A percentile compares a stretch with the other conserved stretches of the same genome.
Conservation (phyloP, 1,284 basidiomycete genomes). For the Anthracocystis panici-leucophaei region DNA sequence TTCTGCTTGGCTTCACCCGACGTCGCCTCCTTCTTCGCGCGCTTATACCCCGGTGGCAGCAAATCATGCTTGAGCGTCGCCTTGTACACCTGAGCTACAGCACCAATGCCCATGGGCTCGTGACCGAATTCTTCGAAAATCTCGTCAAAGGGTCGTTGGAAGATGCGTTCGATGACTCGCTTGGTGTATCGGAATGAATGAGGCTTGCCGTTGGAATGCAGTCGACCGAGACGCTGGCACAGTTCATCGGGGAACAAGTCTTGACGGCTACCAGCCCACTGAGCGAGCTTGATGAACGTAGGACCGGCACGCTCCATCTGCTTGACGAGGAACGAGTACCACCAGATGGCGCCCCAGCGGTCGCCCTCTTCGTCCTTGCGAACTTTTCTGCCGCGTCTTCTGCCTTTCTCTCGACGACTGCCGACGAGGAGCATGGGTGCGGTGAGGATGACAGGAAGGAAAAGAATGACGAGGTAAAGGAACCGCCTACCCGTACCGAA, state of each 20-base stretch:
- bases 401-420: constrained; percentile 52
- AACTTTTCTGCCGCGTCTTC: constrained; percentile 43
- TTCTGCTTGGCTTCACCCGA: constrained; percentile 28
- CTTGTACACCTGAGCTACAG: constrained; percentile 94
- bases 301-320: constrained; percentile 96
- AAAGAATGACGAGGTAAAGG: constrained; percentile 83
- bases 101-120: constrained; percentile 92
- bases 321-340: constrained; percentile 88
- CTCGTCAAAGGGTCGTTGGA: constrained; percentile 78
- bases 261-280: constrained; percentile 96
- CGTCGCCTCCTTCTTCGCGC: constrained; percentile 38
- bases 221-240: constrained; percentile 84
- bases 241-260: constrained; percentile 95
- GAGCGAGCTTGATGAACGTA: constrained; percentile 97
- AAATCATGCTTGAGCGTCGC: constrained; percentile 85
- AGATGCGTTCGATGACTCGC: constrained; percentile 84
- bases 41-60: constrained; percentile 75
- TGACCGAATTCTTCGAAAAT: constrained; percentile 92
- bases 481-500: constrained; percentile 86
- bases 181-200: constrained; percentile 87
- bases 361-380: constrained; percentile 53
- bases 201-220: constrained; percentile 89
- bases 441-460: constrained; percentile 86
- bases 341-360: constrained; percentile 76
- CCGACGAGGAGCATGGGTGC: constrained; percentile 87